Evolutionary conservation across 345 rosid species (phyloP).

Genomic region (Firmiana major): DNA sequence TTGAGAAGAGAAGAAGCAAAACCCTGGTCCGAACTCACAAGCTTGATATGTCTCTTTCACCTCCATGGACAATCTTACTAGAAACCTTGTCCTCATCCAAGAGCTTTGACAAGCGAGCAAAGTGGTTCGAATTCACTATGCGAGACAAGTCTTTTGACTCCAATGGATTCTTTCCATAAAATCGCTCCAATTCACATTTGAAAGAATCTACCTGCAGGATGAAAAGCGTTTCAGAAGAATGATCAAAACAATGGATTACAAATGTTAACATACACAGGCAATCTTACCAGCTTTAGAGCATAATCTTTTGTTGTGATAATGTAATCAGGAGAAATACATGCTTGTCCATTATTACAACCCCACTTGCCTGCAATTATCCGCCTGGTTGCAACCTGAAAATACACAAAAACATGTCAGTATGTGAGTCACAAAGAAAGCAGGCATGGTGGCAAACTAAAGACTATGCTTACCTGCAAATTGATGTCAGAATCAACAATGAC

Average conservation of each 20-base stretch:
- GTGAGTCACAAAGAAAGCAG: slow-evolving; percentile 1
- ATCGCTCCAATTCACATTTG: slow-evolving; percentile 56
- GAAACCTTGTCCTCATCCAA: slow-evolving; percentile 86
- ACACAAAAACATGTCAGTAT: slow-evolving; percentile 18
- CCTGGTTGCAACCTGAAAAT: slow-evolving; percentile 59
- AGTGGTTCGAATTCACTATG: slow-evolving; percentile 79
- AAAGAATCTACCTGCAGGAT: slow-evolving; percentile 53
- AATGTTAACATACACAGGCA: slow-evolving; percentile 14
- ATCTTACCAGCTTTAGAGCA: slow-evolving; percentile 72
- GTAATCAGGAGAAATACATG: slow-evolving; percentile 88
- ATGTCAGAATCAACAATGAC: slow-evolving; percentile 71
- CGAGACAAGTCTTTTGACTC: slow-evolving; percentile 82
- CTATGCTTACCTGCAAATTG: slow-evolving; percentile 52
- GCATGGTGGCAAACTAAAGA: background rate
- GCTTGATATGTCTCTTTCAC: slow-evolving; percentile 58
- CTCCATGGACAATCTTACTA: slow-evolving; percentile 73
- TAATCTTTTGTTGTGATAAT: slow-evolving; percentile 63
- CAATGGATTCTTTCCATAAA: slow-evolving; percentile 75
- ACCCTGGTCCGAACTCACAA: slow-evolving; percentile 50
- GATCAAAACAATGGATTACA: slow-evolving; percentile 11
- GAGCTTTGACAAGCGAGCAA: slow-evolving; percentile 62
- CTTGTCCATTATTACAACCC: slow-evolving; percentile 91
- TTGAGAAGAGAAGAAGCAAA: background rate
- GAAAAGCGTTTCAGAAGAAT: slow-evolving; percentile 5
- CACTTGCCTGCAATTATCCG: slow-evolving; percentile 88